Conservation (phyloP, 1,284 basidiomycete species). For the Trichosporon sp. region DNA sequence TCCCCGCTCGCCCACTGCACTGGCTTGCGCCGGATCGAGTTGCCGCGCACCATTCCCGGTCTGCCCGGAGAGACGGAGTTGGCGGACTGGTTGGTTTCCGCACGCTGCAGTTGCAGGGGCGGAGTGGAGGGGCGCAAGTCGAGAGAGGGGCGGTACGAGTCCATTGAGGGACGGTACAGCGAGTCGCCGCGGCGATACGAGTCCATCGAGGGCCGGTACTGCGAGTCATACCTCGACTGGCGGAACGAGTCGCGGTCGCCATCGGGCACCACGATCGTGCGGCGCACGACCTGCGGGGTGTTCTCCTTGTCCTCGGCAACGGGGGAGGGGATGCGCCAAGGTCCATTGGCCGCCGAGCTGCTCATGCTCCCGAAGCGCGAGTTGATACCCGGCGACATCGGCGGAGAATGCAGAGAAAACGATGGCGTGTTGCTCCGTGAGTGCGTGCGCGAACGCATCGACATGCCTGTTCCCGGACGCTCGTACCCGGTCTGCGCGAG, state of each 20-base stretch:
- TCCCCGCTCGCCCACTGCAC: constrained; percentile 47
- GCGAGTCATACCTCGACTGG: not conserved
- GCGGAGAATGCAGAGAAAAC: constrained; percentile 15
- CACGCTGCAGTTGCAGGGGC: constrained; percentile 9
- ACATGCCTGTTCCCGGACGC: constrained; percentile 20
- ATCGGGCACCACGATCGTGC: constrained; percentile 43
- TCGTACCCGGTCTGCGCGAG: constrained; percentile 37
- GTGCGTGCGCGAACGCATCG: constrained; percentile 18
- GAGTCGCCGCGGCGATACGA: not conserved
- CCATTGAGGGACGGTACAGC: not conserved
- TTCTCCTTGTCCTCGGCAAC: constrained; percentile 22
- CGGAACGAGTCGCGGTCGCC: constrained; percentile 21
- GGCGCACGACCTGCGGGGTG: constrained; percentile 35
- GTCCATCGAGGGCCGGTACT: not conserved
- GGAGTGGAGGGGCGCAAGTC: not conserved
- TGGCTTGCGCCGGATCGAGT: constrained; percentile 48
- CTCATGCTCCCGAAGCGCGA: constrained; percentile 23
- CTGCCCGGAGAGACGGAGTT: constrained; percentile 6
- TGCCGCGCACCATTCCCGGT: constrained; percentile 22
- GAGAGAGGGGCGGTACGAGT: not conserved
- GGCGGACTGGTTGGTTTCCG: constrained; percentile 13
- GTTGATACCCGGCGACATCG: constrained; percentile 1
- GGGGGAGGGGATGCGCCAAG: constrained; percentile 25
- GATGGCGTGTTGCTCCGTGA: constrained; percentile 25
- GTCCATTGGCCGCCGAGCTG: not conserved